Conservation (phyloP, 805 yeast species). For the Ogataea kodamae region DNA sequence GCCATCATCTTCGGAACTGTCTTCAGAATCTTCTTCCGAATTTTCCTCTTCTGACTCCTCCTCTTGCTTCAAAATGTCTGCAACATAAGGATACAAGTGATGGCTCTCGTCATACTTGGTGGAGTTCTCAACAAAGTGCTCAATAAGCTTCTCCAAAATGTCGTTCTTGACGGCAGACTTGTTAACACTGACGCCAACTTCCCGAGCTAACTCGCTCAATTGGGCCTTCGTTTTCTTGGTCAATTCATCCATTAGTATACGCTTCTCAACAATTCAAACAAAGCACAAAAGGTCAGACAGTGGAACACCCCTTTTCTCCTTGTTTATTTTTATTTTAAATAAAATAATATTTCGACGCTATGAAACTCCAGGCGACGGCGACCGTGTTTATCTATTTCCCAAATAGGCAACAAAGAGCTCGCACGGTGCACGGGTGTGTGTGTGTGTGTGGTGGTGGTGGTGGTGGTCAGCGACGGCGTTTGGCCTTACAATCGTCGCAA, state of each 20-base stretch:
- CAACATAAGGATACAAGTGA: constrained; percentile 29
- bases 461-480: constrained; percentile 12
- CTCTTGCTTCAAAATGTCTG: constrained; percentile 7
- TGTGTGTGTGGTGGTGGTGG: constrained; percentile 2
- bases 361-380: constrained; percentile 17
- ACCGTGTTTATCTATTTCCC: constrained; percentile 18
- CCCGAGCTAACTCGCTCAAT: constrained; percentile 31
- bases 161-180: constrained; percentile 30
- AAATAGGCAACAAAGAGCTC: too few relatives aligned
- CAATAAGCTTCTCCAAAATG: constrained; percentile 23
- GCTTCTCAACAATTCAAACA: constrained; percentile 1
- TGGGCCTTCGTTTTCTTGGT: constrained; percentile 32
- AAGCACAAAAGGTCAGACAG: background rate
- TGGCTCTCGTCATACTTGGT: constrained; percentile 22
- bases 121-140: constrained; percentile 22
- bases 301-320: background rate
- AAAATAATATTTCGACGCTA: constrained; percentile 11
- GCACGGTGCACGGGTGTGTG: too few relatives aligned
- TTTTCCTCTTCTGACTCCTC: constrained; percentile 13
- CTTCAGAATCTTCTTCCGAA: constrained; percentile 28
- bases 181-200: constrained; percentile 23
- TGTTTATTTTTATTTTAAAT: constrained; percentile 8
- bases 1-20: constrained; percentile 60
- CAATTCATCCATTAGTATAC: constrained; percentile 19
- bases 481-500: constrained; percentile 59